Evolutionary conservation across 192 early-diverging fungal species (phyloP), one percentile per base, ranked within the genome.

Genomic region (Gigaspora rosea): DNA sequence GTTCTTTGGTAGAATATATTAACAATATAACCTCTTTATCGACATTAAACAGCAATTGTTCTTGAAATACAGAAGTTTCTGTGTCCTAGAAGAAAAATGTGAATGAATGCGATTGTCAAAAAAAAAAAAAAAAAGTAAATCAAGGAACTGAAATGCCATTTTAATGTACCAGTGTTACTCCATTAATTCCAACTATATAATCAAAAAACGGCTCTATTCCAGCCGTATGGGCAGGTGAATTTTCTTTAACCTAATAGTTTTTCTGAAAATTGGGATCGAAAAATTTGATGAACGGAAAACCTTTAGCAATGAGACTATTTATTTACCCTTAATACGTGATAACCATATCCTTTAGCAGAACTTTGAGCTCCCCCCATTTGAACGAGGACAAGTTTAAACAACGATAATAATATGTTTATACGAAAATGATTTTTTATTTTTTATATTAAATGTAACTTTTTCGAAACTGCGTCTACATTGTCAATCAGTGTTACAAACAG

Each of bases 181-280:
- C 91, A 56, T 93, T 89, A 33, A 90, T 82, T 11, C 82, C 80
- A 13, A 90, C 82, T 71, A 94, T 90, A 68, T 89, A 94, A 78
- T 94, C 92, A 78, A 94, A 94, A 77, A 93, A 93, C 5, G 87
- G 91, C 33, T 90, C 86, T 47, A 94, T 85, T 18, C 92, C 92
- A 69, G 87, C 88, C 13, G 67, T 78, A 58, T 86, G 83, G 13
- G 92, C 90, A 16, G 92, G 92, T 4, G 92, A 92, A 75, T 86
- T 85, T 47, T 88, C 86, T 48, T 87, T 82, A 64, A 93, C 89
- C 90, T 92, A 65, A 15, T n/a, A 35, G 56, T 12, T 48, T 32
- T 33, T 18, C 13, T 6, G 9, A 5, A 52, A n/a, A 50, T 32
- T n/a, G 18, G 11, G 64, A 58, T 27, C 22, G 33, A 36, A n/a